Evolutionary conservation across 768 basidiomycete genomes (phyloP).

Genomic region (Mycena vulgaris): DNA sequence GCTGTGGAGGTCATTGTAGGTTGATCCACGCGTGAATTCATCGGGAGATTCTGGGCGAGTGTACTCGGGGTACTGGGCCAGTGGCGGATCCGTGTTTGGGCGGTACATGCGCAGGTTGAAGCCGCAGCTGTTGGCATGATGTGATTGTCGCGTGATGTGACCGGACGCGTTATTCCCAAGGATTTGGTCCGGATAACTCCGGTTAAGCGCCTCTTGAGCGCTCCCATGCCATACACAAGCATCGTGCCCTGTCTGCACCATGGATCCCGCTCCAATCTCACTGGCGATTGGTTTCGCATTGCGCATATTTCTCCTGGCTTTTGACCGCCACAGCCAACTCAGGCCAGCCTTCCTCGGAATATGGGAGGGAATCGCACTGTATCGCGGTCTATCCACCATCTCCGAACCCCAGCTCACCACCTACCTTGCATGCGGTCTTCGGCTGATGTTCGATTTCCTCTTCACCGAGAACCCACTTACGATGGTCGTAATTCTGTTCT

Average conservation of each 20-base stretch:
- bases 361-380: constrained; percentile 61
- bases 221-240: constrained; percentile 25
- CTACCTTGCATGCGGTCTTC: constrained; percentile 60
- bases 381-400: constrained; percentile 50
- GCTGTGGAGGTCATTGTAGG: not conserved
- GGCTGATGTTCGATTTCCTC: constrained; percentile 59
- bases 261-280: constrained; percentile 59
- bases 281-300: constrained; percentile 22
- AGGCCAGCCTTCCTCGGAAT: constrained; percentile 57
- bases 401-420: constrained; percentile 51
- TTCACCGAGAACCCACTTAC: constrained; percentile 50
- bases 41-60: constrained; percentile 30
- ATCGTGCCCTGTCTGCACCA: constrained; percentile 39
- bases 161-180: too few relatives aligned
- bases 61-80: not conserved
- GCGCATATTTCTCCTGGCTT: constrained; percentile 23
- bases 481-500: constrained; percentile 24
- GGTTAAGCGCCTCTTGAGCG: too few relatives aligned
- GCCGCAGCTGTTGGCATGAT: too few relatives aligned
- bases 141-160: too few relatives aligned
- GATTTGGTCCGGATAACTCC: too few relatives aligned
- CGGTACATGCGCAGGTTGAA: too few relatives aligned
- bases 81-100: constrained; percentile 4
- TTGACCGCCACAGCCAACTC: constrained; percentile 46
- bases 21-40: constrained; percentile 11